Percentiles rank a stretch among this genome's conserved stretches.
Conservation (phyloP, 2,329 filamentous ascomycete genomes). For the Orbilia blumenaviensis region DNA sequence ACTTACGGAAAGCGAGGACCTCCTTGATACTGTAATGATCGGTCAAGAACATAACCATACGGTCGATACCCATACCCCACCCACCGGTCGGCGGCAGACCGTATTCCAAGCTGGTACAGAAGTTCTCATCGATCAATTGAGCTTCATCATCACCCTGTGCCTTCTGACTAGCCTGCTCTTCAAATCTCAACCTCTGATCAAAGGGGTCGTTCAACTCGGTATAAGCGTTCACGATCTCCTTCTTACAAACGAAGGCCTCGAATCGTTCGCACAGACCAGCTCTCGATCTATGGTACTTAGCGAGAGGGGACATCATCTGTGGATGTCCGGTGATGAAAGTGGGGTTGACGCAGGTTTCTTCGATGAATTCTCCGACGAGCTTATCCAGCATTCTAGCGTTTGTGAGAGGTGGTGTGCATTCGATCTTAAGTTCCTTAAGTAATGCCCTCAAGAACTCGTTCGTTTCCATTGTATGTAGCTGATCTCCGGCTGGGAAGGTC, state of each 20-base stretch:
- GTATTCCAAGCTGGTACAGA: slow-evolving; percentile 88
- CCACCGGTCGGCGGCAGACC: slow-evolving; percentile 92
- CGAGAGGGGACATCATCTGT: slow-evolving; percentile 90
- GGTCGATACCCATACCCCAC: slow-evolving; percentile 95
- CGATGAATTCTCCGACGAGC: slow-evolving; percentile 91
- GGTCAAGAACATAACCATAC: slow-evolving; percentile 93
- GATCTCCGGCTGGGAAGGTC: slow-evolving; percentile 88
- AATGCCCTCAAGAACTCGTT: slow-evolving; percentile 85
- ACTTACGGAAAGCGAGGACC: slow-evolving; percentile 81
- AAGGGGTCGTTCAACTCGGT: slow-evolving; percentile 98
- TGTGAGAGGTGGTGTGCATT: slow-evolving; percentile 88
- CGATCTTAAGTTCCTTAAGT: slow-evolving; percentile 87
- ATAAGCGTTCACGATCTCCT: slow-evolving; percentile 96
- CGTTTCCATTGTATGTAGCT: slow-evolving; percentile 89
- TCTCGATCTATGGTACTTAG: slow-evolving; percentile 87
- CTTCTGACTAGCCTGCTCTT: slow-evolving; percentile 96
- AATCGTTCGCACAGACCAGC: slow-evolving; percentile 94
- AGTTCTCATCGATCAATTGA: slow-evolving; percentile 94
- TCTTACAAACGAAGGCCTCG: slow-evolving; percentile 96
- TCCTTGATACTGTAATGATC: slow-evolving; percentile 97
- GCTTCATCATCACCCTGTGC: slow-evolving; percentile 96
- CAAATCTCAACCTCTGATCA: slow-evolving; percentile 88
- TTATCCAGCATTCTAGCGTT: slow-evolving; percentile 97
- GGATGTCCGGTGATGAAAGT: slow-evolving; percentile 89
- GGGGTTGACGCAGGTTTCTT: slow-evolving; percentile 91